phyloP scores from a whole-genome alignment of 805 yeast genomes.

The Schizosaccharomyces lindneri region DNA sequence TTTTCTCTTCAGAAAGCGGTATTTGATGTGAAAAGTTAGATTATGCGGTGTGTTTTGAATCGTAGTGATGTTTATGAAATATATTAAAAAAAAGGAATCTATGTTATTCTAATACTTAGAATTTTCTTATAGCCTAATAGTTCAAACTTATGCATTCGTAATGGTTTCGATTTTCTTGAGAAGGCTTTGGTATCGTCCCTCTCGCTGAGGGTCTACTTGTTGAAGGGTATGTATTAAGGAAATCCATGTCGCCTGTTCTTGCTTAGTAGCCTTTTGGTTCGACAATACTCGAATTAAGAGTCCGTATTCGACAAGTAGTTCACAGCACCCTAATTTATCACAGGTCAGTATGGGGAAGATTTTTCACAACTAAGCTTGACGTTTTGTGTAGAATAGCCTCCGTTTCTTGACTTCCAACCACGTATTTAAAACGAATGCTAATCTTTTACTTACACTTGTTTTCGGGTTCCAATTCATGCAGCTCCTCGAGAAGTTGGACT shows the following conservation, averaged over 20 bases:
- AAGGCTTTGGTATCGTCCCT: conserved; percentile 24
- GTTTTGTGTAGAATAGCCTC: not conserved
- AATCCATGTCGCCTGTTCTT: conserved; percentile 14
- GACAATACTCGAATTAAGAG: conserved; percentile 11
- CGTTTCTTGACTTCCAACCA: not conserved
- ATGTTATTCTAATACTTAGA: not conserved
- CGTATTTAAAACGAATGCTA: not conserved
- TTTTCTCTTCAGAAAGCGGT: no score
- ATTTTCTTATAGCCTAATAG: not conserved
- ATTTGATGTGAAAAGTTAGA: no score
- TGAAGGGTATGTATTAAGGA: conserved; percentile 19
- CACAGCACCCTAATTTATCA: not conserved
- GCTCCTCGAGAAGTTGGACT: conserved; percentile 26
- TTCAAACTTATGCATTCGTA: not conserved
- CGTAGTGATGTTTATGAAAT: no score
- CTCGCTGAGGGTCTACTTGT: conserved; percentile 39
- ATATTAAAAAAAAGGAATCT: no score
- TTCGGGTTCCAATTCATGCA: conserved; percentile 48
- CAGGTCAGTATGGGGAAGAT: not conserved
- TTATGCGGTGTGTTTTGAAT: no score
- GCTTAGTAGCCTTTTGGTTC: conserved; percentile 6
- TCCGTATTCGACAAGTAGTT: conserved; percentile 19
- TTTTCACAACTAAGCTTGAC: not conserved
- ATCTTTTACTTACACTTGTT: conserved; percentile 28
- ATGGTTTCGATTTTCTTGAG: not conserved